These are phyloP conservation scores for Candolleomyces aberdarensis DNA, from an alignment of 768 basidiomycete genomes.

Conservation along the genomic window DNA sequence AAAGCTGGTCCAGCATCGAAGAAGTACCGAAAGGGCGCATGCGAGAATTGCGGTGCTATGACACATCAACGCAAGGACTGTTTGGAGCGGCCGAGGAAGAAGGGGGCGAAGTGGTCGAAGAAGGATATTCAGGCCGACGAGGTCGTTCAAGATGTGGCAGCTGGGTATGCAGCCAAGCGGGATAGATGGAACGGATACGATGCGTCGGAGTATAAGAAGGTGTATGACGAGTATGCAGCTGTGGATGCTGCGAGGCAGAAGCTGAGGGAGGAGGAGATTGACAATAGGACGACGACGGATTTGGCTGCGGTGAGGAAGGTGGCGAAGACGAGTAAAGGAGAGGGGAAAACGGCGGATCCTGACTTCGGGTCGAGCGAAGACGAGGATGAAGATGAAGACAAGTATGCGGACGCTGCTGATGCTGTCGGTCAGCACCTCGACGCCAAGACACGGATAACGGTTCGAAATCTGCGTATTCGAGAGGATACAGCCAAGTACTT, in stretches of 20 bases:
- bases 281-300: conserved; percentile 93
- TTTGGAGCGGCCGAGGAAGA: conserved; percentile 93
- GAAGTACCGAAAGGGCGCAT: conserved; percentile 96
- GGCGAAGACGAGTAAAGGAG: conserved; percentile 83
- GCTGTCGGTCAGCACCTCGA: conserved; percentile 98
- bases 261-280: conserved; percentile 93
- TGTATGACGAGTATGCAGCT: conserved; percentile 94
- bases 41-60: conserved; percentile 98
- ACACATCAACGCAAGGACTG: conserved; percentile 91
- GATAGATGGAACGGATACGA: conserved; percentile 99
- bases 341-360: conserved; percentile 69
- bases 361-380: conserved; percentile 98
- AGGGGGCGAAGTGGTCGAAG: conserved; percentile 91
- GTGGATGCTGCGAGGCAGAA: conserved; percentile 89
- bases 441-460: conserved; percentile 96
- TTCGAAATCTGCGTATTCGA: conserved; percentile 95
- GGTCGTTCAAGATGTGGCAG: conserved; percentile 72
- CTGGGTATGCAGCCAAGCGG: conserved; percentile 89
- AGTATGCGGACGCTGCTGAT: conserved; percentile 97
- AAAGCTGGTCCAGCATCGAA: conserved; percentile 89
- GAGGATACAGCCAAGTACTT: conserved; percentile 99
- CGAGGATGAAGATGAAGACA: conserved; percentile 95
- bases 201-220: conserved; percentile 74
- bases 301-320: conserved; percentile 89
- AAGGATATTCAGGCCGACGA: conserved; percentile 92